A percentile compares a stretch with the other conserved stretches of the same genome.
Conservation (phyloP, 768 basidiomycete species). For the Kwoniella europaea region DNA sequence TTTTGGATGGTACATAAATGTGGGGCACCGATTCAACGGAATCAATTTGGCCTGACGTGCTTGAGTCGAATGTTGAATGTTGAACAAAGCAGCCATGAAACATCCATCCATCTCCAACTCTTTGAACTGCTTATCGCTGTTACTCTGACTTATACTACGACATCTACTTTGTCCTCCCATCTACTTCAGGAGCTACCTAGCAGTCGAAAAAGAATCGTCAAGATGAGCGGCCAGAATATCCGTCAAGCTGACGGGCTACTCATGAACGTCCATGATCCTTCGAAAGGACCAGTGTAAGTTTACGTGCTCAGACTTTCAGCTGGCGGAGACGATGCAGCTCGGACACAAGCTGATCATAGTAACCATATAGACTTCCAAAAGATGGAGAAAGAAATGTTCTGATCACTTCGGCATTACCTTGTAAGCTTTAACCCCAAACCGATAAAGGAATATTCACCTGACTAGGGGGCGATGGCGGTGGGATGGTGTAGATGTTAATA, state of each 20-base stretch:
- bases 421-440: conserved; percentile 32
- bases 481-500: conserved; percentile 65
- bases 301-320: neutral
- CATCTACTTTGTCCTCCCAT: neutral
- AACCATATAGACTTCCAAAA: conserved; percentile 68
- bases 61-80: neutral
- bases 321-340: neutral
- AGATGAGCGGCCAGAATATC: conserved; percentile 59
- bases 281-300: conserved; percentile 62
- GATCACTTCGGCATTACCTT: conserved; percentile 90
- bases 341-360: neutral
- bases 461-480: neutral
- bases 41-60: too few species aligned
- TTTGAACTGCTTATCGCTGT: neutral
- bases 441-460: conserved; percentile 4
- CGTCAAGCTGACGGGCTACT: conserved; percentile 61
- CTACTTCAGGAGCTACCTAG: neutral
- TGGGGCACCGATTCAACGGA: too few species aligned
- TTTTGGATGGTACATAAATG: too few species aligned
- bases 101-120: neutral
- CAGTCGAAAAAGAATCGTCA: conserved; percentile 6
- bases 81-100: neutral
- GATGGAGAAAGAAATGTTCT: conserved; percentile 85
- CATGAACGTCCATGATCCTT: conserved; percentile 60
- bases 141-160: neutral